Evolutionary conservation across 2,329 filamentous ascomycete species (phyloP).

Genomic region (Pseudopithomyces maydicus): DNA sequence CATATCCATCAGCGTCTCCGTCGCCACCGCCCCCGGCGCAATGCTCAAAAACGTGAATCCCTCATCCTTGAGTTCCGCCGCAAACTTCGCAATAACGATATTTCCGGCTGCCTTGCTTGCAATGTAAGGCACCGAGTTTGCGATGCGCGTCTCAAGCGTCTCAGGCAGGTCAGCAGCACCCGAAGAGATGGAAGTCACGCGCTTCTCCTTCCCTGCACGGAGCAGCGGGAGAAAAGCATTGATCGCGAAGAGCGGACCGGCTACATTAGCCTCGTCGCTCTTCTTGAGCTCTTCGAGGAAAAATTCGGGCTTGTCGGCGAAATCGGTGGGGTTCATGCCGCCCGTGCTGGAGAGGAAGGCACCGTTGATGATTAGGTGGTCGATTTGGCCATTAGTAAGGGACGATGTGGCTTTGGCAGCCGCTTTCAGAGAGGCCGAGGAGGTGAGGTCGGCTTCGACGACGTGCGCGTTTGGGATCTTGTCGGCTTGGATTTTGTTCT

Average conservation of each 20-base stretch:
- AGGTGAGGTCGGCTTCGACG: constrained; percentile 40
- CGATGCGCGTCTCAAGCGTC: constrained; percentile 21
- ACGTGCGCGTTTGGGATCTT: constrained; percentile 40
- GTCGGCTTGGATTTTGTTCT: constrained; percentile 13
- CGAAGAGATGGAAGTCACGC: constrained; percentile 46
- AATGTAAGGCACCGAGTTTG: constrained; percentile 37
- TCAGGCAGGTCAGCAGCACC: constrained; percentile 41
- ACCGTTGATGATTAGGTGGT: constrained; percentile 49
- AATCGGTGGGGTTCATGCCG: constrained; percentile 25
- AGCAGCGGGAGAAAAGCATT: constrained; percentile 46
- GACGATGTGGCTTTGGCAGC: constrained; percentile 36
- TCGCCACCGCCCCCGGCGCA: constrained; percentile 14
- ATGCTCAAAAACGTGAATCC: constrained; percentile 16
- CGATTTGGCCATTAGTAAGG: constrained; percentile 44
- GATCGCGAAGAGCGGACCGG: constrained; percentile 30
- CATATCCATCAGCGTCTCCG: constrained; percentile 8
- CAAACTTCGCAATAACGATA: constrained; percentile 47
- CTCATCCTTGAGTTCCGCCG: constrained; percentile 28
- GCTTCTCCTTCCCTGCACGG: constrained; percentile 45
- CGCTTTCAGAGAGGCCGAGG: constrained; percentile 36
- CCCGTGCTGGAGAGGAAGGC: constrained; percentile 31
- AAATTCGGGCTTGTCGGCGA: constrained; percentile 15
- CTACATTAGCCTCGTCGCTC: constrained; percentile 28
- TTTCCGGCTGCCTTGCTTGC: constrained; percentile 48
- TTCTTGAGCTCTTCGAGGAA: constrained; percentile 21